Base-by-base conservation (phyloP, 1,284 basidiomycete genomes). In the Melampsora larici-populina region DNA sequence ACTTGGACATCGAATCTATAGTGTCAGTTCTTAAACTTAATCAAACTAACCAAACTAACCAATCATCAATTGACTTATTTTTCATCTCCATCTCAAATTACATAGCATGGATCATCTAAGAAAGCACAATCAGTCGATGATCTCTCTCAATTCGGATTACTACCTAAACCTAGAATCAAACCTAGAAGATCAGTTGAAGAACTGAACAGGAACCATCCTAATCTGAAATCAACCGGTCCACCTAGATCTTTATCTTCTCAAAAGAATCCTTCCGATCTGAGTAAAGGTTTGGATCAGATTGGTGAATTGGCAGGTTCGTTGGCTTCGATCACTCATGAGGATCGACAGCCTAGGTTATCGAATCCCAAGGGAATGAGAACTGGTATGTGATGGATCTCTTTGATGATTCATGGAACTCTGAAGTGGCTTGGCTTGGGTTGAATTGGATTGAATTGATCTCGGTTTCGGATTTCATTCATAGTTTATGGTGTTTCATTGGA, bases 41-140 rank as follows among this genome's bases (percentile, higher is more conserved):
- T n/a, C n/a, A n/a, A n/a, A n/a, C n/a, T n/a, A n/a, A n/a, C n/a
- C n/a, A n/a, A n/a, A n/a, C n/a, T n/a, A n/a, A n/a, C n/a, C n/a
- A n/a, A n/a, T n/a, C n/a, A n/a, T n/a, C n/a, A n/a, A n/a, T n/a
- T n/a, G n/a, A n/a, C n/a, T n/a, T n/a, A n/a, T 58, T 26, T 60
- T 18, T 48, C 67, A 29, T 26, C 29, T 24, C 26, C 33, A 71
- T 33, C 26, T 24, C 3, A 36, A 36, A 33, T 49, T 58, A 8
- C 31, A 18, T 26, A 75, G 65, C 29, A 67, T n/a, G 73, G 64
- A 2, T 67, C 73, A 5, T 55, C 73, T 18, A 75, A 75, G 24
- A 75, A 75, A 33, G 73, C 73, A 3, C 73, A 75, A 62, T 75
- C 73, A 43, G 73, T 66, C 13, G 73, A 75, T 29, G 73, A 75